phyloP scores from a whole-genome alignment of 2,329 filamentous ascomycete species.

The Alternaria hordeiaustralica region DNA sequence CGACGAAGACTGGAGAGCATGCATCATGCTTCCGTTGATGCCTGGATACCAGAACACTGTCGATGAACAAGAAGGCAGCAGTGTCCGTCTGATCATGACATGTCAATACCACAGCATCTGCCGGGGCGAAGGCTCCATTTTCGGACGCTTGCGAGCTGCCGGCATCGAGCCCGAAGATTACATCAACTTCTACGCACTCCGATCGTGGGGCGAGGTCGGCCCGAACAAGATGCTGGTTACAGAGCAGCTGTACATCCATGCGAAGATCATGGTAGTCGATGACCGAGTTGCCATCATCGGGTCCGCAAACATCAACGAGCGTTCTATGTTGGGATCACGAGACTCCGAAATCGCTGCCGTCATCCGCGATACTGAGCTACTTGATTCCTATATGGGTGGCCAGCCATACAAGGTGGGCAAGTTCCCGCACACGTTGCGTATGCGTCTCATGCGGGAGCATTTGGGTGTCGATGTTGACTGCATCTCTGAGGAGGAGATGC shows the following conservation, averaged over 20 bases:
- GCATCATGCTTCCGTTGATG: conserved; percentile 92
- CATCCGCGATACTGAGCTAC: conserved; percentile 90
- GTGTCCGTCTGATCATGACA: conserved; percentile 93
- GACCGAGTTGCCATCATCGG: conserved; percentile 93
- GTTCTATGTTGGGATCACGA: conserved; percentile 88
- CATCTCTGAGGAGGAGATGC: conserved; percentile 57
- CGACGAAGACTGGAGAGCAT: conserved; percentile 86
- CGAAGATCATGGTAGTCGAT: conserved; percentile 95
- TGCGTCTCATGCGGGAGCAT: conserved; percentile 96
- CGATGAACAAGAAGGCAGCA: conserved; percentile 90
- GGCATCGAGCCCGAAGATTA: conserved; percentile 94
- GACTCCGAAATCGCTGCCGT: conserved; percentile 93
- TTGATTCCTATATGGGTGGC: conserved; percentile 90
- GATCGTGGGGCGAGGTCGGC: conserved; percentile 91
- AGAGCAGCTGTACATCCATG: conserved; percentile 97
- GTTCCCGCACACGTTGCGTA: conserved; percentile 89
- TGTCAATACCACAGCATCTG: conserved; percentile 97
- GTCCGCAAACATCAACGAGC: conserved; percentile 97
- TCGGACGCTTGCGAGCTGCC: conserved; percentile 77
- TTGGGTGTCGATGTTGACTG: conserved; percentile 94
- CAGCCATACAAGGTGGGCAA: conserved; percentile 87
- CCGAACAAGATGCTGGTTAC: conserved; percentile 83
- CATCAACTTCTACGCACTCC: conserved; percentile 91
- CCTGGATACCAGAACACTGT: conserved; percentile 99
- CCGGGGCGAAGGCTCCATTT: conserved; percentile 89